phyloP scores from a whole-genome alignment of 805 yeast genomes.

The Metahyphopichia silvanorum region DNA sequence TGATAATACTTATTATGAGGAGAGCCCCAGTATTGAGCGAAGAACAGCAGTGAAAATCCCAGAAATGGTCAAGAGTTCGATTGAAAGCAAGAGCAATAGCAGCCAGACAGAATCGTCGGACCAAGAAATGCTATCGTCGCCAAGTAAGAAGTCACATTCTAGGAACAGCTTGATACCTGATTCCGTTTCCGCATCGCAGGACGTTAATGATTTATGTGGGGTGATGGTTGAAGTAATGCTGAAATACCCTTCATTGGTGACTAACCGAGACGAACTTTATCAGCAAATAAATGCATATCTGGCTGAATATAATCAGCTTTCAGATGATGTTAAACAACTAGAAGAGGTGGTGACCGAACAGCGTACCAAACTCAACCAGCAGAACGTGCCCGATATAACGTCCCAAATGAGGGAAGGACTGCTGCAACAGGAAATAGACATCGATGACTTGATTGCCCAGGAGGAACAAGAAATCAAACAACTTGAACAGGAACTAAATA shows the following conservation, averaged over 20 bases:
- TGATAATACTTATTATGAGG: slow-evolving; percentile 29
- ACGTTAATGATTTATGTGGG: slow-evolving; percentile 44
- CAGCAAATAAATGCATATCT: slow-evolving; percentile 34
- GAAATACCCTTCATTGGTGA: slow-evolving; percentile 20
- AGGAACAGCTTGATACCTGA: slow-evolving; percentile 1
- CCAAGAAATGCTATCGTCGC: slow-evolving; percentile 1
- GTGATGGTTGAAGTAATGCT: slow-evolving; percentile 33
- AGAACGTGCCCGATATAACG: slow-evolving; percentile 18
- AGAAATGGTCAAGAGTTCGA: slow-evolving; percentile 6
- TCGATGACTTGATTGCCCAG: slow-evolving; percentile 37
- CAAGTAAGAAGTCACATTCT: neutral
- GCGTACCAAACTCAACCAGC: slow-evolving; percentile 31
- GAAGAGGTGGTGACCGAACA: slow-evolving; percentile 44
- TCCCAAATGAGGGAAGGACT: slow-evolving; percentile 14
- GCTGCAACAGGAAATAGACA: slow-evolving; percentile 17
- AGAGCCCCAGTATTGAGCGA: slow-evolving; percentile 17
- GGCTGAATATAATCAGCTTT: slow-evolving; percentile 32
- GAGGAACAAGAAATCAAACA: slow-evolving; percentile 46
- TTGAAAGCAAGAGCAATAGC: neutral
- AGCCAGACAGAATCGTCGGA: neutral
- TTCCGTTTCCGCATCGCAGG: slow-evolving; percentile 13
- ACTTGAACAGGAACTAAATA: slow-evolving; percentile 36
- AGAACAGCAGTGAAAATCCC: slow-evolving; percentile 29
- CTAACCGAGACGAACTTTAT: slow-evolving; percentile 12
- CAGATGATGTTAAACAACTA: slow-evolving; percentile 38